Evolutionary conservation across 2,329 filamentous ascomycete species (phyloP), one percentile per base, ranked within the genome.

Genomic region (Huntiella savannae): DNA sequence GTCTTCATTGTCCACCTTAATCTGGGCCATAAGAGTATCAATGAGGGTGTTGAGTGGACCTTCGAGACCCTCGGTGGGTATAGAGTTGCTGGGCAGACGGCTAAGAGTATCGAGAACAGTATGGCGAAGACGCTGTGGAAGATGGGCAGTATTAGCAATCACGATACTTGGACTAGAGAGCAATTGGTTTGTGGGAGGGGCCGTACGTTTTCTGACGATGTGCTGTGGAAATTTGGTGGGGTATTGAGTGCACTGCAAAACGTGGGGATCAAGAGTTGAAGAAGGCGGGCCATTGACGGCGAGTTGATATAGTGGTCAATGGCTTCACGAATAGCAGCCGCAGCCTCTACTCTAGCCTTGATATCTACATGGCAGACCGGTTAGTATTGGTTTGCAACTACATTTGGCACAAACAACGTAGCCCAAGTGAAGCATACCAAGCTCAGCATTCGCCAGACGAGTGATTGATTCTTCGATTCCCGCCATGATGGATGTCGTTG

Each of bases 41-140:
- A 95, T 84, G 50, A 93, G 79, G 58, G 92, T 84, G 53, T 78
- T 73, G 35, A 88, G 87, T 61, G 88, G 92, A 1, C 79, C 82
- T 59, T 96, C 87, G 62, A 95, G 79, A 1, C 77, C 77, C 55
- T 95, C 86, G 46, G 76, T 64, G 2, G 84, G 79, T 35, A 71
- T 75, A n/a, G 67, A 71, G 67, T 78, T 54, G 62, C 86, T 70
- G 4, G 76, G 76, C 40, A 99, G 64, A 52, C 91, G 78, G 62
- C 96, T 86, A 28, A 99, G 70, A 54, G 95, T 94, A 62, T 98
- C 92, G 54, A 99, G 79, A 42, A 93, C 74, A 59, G 82, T 92
- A 59, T 91, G 91, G 52, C 91, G 84, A 53, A 98, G 68, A 74
- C 86, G 92, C 77, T 84, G 54, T 36, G 7, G 15, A 28, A 5